Evolutionary conservation across 345 rosid genomes (phyloP).

Genomic region (Conringia planisiliqua): DNA sequence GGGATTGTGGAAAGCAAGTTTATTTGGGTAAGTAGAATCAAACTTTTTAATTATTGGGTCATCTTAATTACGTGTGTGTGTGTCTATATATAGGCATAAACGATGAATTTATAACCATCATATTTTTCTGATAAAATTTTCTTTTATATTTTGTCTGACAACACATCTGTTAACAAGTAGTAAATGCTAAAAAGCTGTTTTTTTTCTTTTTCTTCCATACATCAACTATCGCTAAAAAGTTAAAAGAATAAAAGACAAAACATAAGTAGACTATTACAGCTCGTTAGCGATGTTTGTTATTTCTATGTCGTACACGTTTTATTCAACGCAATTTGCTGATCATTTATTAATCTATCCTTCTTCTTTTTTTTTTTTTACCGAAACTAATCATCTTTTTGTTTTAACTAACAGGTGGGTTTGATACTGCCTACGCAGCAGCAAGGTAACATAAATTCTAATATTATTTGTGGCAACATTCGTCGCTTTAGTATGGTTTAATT

Average conservation of each 20-base stretch:
- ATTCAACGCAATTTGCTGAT: not conserved
- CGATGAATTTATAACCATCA: constrained; percentile 17
- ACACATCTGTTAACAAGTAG: constrained; percentile 42
- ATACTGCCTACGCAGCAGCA: constrained; percentile 95
- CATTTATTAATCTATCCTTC: not conserved
- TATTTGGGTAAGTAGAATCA: constrained; percentile 67
- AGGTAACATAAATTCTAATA: constrained; percentile 39
- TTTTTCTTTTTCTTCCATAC: not conserved
- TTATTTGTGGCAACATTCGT: not conserved
- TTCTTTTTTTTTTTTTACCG: not conserved
- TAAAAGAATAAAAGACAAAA: not conserved
- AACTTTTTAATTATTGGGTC: not conserved
- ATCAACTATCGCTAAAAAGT: not conserved
- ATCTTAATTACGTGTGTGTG: constrained; percentile 12
- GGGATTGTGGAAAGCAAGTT: constrained; percentile 99
- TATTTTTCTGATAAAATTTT: constrained; percentile 4
- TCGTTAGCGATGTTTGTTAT: not conserved
- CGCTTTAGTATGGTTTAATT: not conserved
- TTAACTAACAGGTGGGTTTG: constrained; percentile 73
- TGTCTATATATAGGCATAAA: constrained; percentile 7
- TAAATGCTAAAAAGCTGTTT: constrained; percentile 10
- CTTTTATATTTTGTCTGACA: constrained; percentile 17
- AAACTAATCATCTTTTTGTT: not conserved
- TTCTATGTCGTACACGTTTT: not conserved
- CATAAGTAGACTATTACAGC: constrained; percentile 2